A percentile compares a stretch with the other conserved stretches of the same genome.
phyloP scores from a whole-genome alignment of 1,139 yeast genomes.

The Scheffersomyces cryptocercus region DNA sequence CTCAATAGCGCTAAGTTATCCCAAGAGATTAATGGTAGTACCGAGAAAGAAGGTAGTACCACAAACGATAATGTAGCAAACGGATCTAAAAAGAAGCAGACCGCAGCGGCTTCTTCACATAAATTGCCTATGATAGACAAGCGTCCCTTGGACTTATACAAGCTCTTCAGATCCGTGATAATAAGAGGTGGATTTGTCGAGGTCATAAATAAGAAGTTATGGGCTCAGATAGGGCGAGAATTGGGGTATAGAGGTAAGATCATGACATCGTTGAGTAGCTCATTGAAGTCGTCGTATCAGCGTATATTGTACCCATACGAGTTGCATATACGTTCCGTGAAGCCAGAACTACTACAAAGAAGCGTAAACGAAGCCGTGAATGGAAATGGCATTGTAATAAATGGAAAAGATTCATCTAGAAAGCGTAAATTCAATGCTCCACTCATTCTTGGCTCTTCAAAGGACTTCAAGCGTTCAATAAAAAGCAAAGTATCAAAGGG shows the following conservation, averaged over 20 bases:
- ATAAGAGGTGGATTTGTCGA: conserved; percentile 59
- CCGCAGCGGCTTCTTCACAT: conserved; percentile 10
- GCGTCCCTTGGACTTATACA: conserved; percentile 55
- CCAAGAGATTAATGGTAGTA: background rate
- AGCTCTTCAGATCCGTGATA: conserved; percentile 50
- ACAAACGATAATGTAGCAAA: conserved; percentile 12
- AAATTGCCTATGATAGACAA: conserved; percentile 58
- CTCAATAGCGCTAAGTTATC: background rate
- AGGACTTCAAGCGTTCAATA: conserved; percentile 45
- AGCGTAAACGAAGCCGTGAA: background rate
- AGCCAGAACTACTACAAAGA: conserved; percentile 1
- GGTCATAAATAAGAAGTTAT: conserved; percentile 55
- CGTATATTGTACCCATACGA: conserved; percentile 38
- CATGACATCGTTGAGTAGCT: conserved; percentile 70
- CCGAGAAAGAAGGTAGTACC: conserved; percentile 5
- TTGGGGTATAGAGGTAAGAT: conserved; percentile 71
- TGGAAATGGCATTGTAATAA: background rate
- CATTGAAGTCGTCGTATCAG: conserved; percentile 60
- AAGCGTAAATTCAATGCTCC: conserved; percentile 17
- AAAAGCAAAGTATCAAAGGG: conserved; percentile 51
- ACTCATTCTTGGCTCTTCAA: conserved; percentile 48
- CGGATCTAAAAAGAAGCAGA: conserved; percentile 13
- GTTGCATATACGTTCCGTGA: conserved; percentile 15
- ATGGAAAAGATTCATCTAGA: conserved; percentile 6
- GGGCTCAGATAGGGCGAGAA: conserved; percentile 75